Percentiles rank a stretch among this genome's conserved stretches.
Evolutionary conservation across 495 filamentous ascomycete genomes (phyloP).

Genomic region (Daldinia decipiens): DNA sequence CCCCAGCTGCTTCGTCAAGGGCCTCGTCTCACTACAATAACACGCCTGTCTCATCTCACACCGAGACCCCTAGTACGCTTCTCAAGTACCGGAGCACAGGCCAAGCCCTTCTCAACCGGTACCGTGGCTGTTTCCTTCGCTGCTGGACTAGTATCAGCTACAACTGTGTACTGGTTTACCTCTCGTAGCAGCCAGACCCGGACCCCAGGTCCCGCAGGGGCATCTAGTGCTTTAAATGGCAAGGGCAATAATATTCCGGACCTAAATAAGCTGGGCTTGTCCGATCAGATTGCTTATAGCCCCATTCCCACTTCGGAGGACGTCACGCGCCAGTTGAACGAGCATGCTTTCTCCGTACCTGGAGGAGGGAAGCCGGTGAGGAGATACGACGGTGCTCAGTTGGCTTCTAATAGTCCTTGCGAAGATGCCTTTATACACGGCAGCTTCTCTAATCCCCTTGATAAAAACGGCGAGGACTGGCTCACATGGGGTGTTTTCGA

Average conservation of each 20-base stretch:
- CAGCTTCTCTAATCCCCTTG: slow-evolving; percentile 52
- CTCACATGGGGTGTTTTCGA: slow-evolving; percentile 59
- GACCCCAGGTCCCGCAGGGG: not conserved
- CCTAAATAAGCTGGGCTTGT: slow-evolving; percentile 40
- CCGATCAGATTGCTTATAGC: slow-evolving; percentile 39
- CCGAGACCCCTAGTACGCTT: slow-evolving; percentile 31
- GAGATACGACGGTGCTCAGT: slow-evolving; percentile 59
- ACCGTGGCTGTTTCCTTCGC: slow-evolving; percentile 32
- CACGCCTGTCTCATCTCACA: slow-evolving; percentile 15
- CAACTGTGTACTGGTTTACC: slow-evolving; percentile 19
- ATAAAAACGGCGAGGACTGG: slow-evolving; percentile 53
- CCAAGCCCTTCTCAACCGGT: slow-evolving; percentile 6
- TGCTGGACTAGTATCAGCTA: slow-evolving; percentile 26
- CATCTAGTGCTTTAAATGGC: not conserved
- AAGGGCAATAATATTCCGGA: slow-evolving; percentile 32
- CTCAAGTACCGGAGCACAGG: slow-evolving; percentile 33
- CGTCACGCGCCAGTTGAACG: slow-evolving; percentile 46
- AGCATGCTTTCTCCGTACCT: slow-evolving; percentile 46
- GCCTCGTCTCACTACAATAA: slow-evolving; percentile 28
- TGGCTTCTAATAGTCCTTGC: slow-evolving; percentile 59
- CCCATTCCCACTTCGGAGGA: slow-evolving; percentile 39
- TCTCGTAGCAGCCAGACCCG: slow-evolving; percentile 14
- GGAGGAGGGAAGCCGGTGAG: slow-evolving; percentile 47
- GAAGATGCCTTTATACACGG: slow-evolving; percentile 62
- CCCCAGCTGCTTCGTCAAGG: slow-evolving; percentile 35